These are phyloP conservation scores for Elsinoe perseae DNA, from an alignment of 2,329 filamentous ascomycete genomes.

Conservation along the genomic window DNA sequence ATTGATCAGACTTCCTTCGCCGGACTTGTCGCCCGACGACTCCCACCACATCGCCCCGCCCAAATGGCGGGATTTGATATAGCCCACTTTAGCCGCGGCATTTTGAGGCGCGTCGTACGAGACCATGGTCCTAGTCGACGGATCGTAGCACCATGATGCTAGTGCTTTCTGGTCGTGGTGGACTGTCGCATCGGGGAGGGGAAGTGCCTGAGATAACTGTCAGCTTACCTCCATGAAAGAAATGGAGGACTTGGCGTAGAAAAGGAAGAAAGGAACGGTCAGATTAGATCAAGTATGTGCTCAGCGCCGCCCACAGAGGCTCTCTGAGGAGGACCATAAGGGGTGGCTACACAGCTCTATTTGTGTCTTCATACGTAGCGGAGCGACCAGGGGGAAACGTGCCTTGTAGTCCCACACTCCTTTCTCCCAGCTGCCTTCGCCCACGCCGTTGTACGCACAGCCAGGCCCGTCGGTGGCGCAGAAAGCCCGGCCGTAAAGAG, in stretches of 20 bases:
- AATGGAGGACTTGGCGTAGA: background rate
- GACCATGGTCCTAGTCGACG: slow-evolving; percentile 56
- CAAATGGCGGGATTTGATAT: slow-evolving; percentile 57
- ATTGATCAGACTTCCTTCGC: slow-evolving; percentile 55
- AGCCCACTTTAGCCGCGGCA: slow-evolving; percentile 62
- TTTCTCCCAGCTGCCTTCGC: slow-evolving; percentile 73
- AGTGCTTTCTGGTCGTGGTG: slow-evolving; percentile 54
- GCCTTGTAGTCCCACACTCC: slow-evolving; percentile 82
- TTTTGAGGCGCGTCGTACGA: slow-evolving; percentile 65
- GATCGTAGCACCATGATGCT: slow-evolving; percentile 72
- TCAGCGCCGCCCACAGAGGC: slow-evolving; percentile 16
- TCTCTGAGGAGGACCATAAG: background rate
- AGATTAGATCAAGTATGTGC: slow-evolving; percentile 35
- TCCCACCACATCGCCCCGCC: slow-evolving; percentile 99
- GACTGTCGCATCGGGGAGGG: slow-evolving; percentile 57
- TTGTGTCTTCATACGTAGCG: background rate
- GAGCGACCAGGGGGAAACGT: slow-evolving; percentile 12
- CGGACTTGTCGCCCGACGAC: slow-evolving; percentile 65
- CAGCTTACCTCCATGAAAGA: background rate
- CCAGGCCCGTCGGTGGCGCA: slow-evolving; percentile 69
- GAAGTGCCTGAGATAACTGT: slow-evolving; percentile 51
- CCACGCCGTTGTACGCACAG: slow-evolving; percentile 59
- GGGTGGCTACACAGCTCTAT: slow-evolving; percentile 14
- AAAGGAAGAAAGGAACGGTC: slow-evolving; percentile 19
- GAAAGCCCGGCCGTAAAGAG: slow-evolving; percentile 83